phyloP scores from a whole-genome alignment of 352 stramenopile species.

The Pythium vanterpoolii region DNA sequence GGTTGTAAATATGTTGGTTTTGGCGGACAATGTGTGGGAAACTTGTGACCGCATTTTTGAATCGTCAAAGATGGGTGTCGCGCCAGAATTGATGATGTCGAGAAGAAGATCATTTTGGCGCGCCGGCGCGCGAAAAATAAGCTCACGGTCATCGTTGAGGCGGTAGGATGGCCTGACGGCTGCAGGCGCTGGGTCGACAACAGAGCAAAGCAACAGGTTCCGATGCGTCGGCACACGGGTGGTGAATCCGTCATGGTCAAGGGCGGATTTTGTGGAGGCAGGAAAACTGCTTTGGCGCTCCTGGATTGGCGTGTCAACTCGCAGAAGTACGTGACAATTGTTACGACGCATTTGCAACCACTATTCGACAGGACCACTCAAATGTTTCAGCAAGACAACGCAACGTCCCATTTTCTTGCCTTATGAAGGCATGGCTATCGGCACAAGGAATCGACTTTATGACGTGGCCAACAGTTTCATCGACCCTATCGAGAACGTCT shows the following conservation, averaged over 20 bases:
- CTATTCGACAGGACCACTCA: background rate
- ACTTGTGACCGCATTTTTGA: too few species aligned
- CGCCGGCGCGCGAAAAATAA: too few species aligned
- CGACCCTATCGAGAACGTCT: too few species aligned
- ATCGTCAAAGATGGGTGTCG: too few species aligned
- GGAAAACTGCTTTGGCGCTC: background rate
- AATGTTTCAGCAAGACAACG: constrained; percentile 2
- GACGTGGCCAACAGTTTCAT: background rate
- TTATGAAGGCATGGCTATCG: background rate
- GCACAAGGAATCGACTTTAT: background rate
- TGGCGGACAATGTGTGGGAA: too few species aligned
- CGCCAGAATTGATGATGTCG: too few species aligned
- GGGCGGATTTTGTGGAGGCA: background rate
- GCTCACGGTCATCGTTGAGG: too few species aligned
- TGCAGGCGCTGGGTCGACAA: constrained; percentile 6
- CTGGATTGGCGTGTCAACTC: background rate
- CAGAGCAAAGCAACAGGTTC: background rate
- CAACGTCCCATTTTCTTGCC: background rate
- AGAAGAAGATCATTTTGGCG: too few species aligned
- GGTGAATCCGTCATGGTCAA: constrained; percentile 1
- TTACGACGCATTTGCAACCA: background rate
- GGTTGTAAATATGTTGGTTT: too few species aligned
- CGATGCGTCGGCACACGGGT: background rate
- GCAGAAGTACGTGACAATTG: background rate
- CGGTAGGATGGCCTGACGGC: too few species aligned